These are phyloP conservation scores for Medicago arabica DNA, from an alignment of 306 rosid genomes.

Conservation along the genomic window DNA sequence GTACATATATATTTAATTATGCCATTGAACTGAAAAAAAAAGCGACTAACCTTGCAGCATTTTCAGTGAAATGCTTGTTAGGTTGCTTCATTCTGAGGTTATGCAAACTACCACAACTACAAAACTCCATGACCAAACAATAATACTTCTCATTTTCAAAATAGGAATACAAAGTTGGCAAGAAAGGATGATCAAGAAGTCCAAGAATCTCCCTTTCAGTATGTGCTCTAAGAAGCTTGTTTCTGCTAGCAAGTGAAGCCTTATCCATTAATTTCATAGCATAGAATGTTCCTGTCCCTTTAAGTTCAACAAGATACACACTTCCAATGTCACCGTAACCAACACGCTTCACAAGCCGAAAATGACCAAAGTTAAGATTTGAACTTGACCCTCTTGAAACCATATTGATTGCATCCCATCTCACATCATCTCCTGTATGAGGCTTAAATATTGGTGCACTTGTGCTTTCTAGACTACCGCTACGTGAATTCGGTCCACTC, in stretches of 20 bases:
- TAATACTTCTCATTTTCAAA: constrained; percentile 76
- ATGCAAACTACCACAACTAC: constrained; percentile 85
- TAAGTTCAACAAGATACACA: constrained; percentile 79
- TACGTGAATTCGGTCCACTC: constrained; percentile 53
- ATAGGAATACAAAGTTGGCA: constrained; percentile 82
- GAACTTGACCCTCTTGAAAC: constrained; percentile 50
- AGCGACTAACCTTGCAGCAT: constrained; percentile 76
- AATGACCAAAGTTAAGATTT: constrained; percentile 62
- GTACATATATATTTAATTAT: not conserved
- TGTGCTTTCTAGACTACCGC: constrained; percentile 69
- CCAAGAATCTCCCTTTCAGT: constrained; percentile 93
- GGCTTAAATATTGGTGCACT: constrained; percentile 59
- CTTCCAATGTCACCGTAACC: constrained; percentile 89
- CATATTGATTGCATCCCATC: constrained; percentile 82
- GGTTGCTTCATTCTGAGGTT: constrained; percentile 81
- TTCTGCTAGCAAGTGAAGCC: constrained; percentile 76
- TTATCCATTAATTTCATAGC: constrained; percentile 96
- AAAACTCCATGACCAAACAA: constrained; percentile 87
- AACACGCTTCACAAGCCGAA: constrained; percentile 77
- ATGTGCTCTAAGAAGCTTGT: constrained; percentile 84
- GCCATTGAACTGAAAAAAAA: not conserved
- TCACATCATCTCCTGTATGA: constrained; percentile 82
- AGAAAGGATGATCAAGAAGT: constrained; percentile 90
- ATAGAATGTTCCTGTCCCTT: constrained; percentile 59
- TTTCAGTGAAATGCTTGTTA: constrained; percentile 76